Conservation (phyloP, 371 early-diverging fungal genomes). For the Haplosporangium sp. region DNA sequence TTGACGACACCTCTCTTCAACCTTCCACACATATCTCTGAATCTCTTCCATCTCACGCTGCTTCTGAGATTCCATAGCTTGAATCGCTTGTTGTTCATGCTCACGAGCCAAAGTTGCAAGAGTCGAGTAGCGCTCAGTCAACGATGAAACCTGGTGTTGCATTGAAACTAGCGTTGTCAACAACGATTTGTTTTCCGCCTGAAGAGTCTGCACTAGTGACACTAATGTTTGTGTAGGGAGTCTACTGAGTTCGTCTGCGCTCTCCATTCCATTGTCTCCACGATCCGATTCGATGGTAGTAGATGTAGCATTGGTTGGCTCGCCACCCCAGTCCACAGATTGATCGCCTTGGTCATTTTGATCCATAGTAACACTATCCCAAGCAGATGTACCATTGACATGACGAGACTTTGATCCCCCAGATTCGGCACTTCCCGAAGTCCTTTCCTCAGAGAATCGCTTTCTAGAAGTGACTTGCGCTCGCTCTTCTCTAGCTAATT, state of each 20-base stretch:
- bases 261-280: conserved; percentile 24
- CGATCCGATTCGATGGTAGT: conserved; percentile 13
- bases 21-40: conserved; percentile 57
- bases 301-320: neutral
- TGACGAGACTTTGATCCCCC: neutral
- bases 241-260: conserved; percentile 41
- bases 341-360: conserved; percentile 2
- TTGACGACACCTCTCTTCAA: conserved; percentile 57
- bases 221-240: conserved; percentile 53
- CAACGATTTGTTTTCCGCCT: conserved; percentile 62
- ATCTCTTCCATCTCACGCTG: conserved; percentile 68
- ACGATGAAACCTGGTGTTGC: conserved; percentile 65
- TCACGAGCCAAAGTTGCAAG: conserved; percentile 63
- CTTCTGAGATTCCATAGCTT: conserved; percentile 62
- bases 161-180: conserved; percentile 60
- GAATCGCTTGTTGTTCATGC: conserved; percentile 62
- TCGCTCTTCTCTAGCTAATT: conserved; percentile 29
- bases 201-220: conserved; percentile 59
- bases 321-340: neutral
- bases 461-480: conserved; percentile 17
- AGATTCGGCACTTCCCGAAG: neutral
- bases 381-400: conserved; percentile 9
- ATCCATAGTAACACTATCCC: conserved; percentile 4
- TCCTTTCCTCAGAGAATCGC: conserved; percentile 14
- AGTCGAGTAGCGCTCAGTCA: conserved; percentile 62